Evolutionary conservation across 306 rosid genomes (phyloP), one percentile per base, ranked within the genome.

Genomic region (Glycine latifolia): DNA sequence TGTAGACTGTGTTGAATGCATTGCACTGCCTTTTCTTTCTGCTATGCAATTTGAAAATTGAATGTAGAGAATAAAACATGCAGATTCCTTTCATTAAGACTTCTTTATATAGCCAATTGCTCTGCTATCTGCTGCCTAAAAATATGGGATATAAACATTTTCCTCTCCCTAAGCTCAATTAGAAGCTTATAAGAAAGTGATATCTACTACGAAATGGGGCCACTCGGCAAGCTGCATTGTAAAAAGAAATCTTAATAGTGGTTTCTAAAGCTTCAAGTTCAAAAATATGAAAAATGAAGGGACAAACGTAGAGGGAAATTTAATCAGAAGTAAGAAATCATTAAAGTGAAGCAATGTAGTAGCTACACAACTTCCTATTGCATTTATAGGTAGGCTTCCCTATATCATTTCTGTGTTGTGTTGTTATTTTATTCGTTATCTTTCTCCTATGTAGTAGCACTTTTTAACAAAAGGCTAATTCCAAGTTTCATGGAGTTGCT

Each of bases 21-120:
- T 61, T 8, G n/a, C 73, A 54, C 70, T 14, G 43, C 10, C 39
- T 59, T 76, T 49, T 11, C 4, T 69, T 73, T 56, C 39, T n/a
- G 53, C 10, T 20, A 56, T 39, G 47, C 39, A 65, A 50, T 41
- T 85, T 15, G 43, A 65, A 73, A 85, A 53, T 55, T 76, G 73
- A 52, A 72, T 26, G 35, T 55, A 16, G 54, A 76, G 59, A 76
- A 58, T 10, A 75, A 75, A 71, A 16, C 31, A 71, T 67, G 70
- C 5, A 8, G 37, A 1, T 46, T 62, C 43, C 48, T 52, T 78
- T 15, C 72, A 67, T 67, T 8, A n/a, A 41, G 13, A 39, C 52
- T 41, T 67, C 33, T 67, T 67, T 67, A 67, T 50, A 8, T 8
- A 2, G 39, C 14, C 52, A 44, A n/a, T 8, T 14, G 33, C 20